Evolutionary conservation across 2,329 filamentous ascomycete genomes (phyloP).

Genomic region (Botrytis sinoallii): DNA sequence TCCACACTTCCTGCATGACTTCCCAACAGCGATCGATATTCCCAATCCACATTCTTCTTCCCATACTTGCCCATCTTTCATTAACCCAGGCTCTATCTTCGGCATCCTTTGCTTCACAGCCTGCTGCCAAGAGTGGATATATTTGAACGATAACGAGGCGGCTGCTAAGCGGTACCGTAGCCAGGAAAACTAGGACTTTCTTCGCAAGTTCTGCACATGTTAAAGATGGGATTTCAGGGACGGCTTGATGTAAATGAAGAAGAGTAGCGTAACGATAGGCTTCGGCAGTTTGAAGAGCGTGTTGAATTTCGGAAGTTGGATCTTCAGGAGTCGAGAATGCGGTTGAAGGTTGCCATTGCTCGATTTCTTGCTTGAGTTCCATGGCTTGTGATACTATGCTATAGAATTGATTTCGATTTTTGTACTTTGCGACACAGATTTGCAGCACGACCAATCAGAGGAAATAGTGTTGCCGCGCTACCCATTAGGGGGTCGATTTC

Average conservation of each 20-base stretch:
- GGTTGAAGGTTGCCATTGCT: constrained; percentile 52
- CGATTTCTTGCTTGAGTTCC: constrained; percentile 57
- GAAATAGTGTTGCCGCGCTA: constrained; percentile 64
- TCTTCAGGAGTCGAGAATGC: constrained; percentile 62
- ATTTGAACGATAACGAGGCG: constrained; percentile 66
- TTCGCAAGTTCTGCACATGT: constrained; percentile 57
- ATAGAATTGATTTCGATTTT: constrained; percentile 49
- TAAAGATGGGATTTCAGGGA: constrained; percentile 63
- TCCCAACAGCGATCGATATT: constrained; percentile 64
- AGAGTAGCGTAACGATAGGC: constrained; percentile 66
- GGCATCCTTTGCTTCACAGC: constrained; percentile 57
- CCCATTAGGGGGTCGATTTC: constrained; percentile 71
- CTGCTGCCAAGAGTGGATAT: constrained; percentile 65
- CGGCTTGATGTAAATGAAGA: constrained; percentile 64
- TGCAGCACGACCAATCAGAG: constrained; percentile 63
- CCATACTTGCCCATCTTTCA: constrained; percentile 60
- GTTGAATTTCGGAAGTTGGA: constrained; percentile 57
- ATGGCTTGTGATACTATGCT: constrained; percentile 59
- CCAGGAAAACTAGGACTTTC: constrained; percentile 58
- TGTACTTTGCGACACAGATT: constrained; percentile 63
- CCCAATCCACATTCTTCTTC: constrained; percentile 60
- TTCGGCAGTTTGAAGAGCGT: constrained; percentile 64
- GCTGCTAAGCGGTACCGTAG: constrained; percentile 60
- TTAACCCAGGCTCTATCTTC: constrained; percentile 64
- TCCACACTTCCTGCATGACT: constrained; percentile 66